Base-by-base conservation (phyloP, 441 rosid genomes). In the Croton setiger region DNA sequence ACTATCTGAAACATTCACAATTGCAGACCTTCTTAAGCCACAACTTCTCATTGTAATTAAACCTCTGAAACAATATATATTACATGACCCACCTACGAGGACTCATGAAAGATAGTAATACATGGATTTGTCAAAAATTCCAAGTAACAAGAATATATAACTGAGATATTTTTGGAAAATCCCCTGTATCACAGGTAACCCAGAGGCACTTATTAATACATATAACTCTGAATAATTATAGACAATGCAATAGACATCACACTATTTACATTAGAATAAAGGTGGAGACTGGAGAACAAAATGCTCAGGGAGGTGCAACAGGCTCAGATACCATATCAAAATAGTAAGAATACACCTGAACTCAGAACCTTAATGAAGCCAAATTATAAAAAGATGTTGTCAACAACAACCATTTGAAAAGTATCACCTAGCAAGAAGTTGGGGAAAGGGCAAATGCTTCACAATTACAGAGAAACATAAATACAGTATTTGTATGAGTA, bases 401-500 rank as follows among this genome's bases (percentile, higher is more conserved):
- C 57, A 59, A 65, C 57, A 59, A 64, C 55, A 68, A 78, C 39
- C 52, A 44, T 27, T 54, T 62, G 69, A 58, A n/a, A 69, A 73
- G 15, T 51, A 54, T 59, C 58, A 54, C 57, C 73, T 61, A 64
- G 45, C 65, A 20, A 44, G 35, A 45, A 63, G 36, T 59, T 18
- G 48, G 57, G 47, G 21, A 23, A 70, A 56, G 57, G 67, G 31
- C 47, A 63, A 49, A 59, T 76, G 75, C 70, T 66, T 69, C 81
- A 69, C 69, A 74, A 27, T 73, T 77, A 79, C 82, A 83, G 57
- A 43, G 41, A 74, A 69, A 74, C 78, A 72, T 59, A 74, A 77
- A 74, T 74, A 83, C 79, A 83, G 79, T 76, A 59, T 74, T 75
- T 74, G 62, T 39, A 49, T 78, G 74, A 74, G 69, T 79, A 73